Conservation (phyloP, 2,329 filamentous ascomycete genomes). For the Microsporum ferrugineum region DNA sequence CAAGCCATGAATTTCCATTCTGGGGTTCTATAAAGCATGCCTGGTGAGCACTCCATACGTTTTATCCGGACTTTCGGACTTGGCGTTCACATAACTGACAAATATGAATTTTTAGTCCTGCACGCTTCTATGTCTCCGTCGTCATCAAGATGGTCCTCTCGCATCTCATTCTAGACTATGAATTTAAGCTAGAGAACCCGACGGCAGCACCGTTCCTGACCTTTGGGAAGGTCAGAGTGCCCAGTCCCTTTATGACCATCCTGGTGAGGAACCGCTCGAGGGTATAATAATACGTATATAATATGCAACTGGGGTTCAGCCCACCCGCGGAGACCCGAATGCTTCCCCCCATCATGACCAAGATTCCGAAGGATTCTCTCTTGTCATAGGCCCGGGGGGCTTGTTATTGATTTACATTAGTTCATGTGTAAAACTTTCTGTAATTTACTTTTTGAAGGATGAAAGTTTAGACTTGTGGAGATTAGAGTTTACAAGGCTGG, state of each 20-base stretch:
- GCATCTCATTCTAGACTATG: slow-evolving; percentile 20
- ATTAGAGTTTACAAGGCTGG: background rate
- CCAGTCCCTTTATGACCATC: background rate
- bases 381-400: background rate
- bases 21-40: background rate
- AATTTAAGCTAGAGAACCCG: slow-evolving; percentile 16
- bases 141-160: slow-evolving; percentile 23
- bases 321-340: background rate
- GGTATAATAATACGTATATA: background rate
- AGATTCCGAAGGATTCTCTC: background rate
- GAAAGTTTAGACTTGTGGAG: background rate
- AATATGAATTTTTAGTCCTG: slow-evolving; percentile 17
- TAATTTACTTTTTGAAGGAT: background rate
- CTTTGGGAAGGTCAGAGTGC: background rate
- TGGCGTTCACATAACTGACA: background rate
- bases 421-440: background rate
- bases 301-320: background rate
- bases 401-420: background rate
- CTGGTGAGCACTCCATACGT: background rate
- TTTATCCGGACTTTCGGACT: background rate
- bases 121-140: slow-evolving; percentile 23
- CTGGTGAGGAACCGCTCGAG: background rate
- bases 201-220: background rate
- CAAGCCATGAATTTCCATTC: background rate
- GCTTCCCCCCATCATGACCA: background rate